These are phyloP conservation scores for Cyberlindnera bimundalis DNA, from an alignment of 805 yeast genomes.

Conservation along the genomic window DNA sequence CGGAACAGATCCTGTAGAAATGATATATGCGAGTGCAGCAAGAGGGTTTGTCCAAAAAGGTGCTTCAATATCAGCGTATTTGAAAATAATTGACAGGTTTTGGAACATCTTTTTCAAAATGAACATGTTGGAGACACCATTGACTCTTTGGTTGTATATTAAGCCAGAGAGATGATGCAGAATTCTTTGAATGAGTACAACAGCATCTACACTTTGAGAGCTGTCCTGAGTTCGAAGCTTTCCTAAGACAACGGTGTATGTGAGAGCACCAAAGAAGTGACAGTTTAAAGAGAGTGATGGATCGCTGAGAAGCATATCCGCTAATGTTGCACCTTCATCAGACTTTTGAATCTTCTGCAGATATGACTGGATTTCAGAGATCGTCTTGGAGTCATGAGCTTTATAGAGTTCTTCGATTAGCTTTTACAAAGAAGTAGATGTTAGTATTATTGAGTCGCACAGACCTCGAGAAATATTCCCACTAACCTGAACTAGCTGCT, in stretches of 20 bases:
- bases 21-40: slow-evolving; percentile 22
- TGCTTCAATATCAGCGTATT: slow-evolving; percentile 29
- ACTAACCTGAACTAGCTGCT: slow-evolving; percentile 7
- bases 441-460: neutral
- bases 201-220: slow-evolving; percentile 16
- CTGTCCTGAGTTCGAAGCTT: slow-evolving; percentile 9
- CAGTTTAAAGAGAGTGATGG: slow-evolving; percentile 40
- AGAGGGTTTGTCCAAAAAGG: slow-evolving; percentile 41
- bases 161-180: slow-evolving; percentile 15
- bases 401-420: slow-evolving; percentile 25
- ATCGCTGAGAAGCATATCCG: slow-evolving; percentile 45
- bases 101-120: slow-evolving; percentile 59
- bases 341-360: slow-evolving; percentile 61
- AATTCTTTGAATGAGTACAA: slow-evolving; percentile 12
- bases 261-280: slow-evolving; percentile 78
- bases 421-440: slow-evolving; percentile 6
- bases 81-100: slow-evolving; percentile 47
- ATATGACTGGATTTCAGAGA: slow-evolving; percentile 45
- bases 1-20: slow-evolving; percentile 15
- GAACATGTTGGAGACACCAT: slow-evolving; percentile 29
- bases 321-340: slow-evolving; percentile 52
- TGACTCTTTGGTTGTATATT: slow-evolving; percentile 11
- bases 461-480: neutral
- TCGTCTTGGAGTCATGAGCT: slow-evolving; percentile 30
- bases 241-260: slow-evolving; percentile 63